Base-by-base conservation (phyloP, 2,329 filamentous ascomycete species). In the Xylariaceae sp. region DNA sequence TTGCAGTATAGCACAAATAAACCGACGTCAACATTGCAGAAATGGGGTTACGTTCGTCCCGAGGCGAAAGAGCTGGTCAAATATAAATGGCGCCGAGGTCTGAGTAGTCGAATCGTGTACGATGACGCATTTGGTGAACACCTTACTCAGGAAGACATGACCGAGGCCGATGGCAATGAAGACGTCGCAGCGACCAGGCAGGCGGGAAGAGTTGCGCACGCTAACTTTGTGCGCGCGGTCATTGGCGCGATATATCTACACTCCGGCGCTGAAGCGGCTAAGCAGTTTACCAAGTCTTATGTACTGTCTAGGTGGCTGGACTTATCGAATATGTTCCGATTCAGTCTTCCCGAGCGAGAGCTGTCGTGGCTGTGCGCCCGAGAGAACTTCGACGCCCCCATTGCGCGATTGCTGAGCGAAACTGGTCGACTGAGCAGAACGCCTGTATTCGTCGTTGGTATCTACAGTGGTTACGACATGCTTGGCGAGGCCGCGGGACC, bases 381-480 rank as follows among this genome's bases (percentile, higher is more conserved):
- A 57, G 94, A 99, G 75, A 86, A 88, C 60, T 97, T 97, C 72
- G 89, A 95, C 64, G 71, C 83, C 6, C 94, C 94, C 0, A 81
- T 96, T 30, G 94, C 94, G 12, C 84, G 91, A 54, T 81, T 99
- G 51, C 80, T 96, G 64, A 89, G 86, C 65, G 94, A 99, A 76
- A 97, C 94, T 3, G 94, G 94, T 69, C 84, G 94, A 55, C 72
- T 81, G 63, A 94, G 88, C 65, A 83, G 88, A 70, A 88, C 88
- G 56, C 92, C 94, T 12, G 94, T 99, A 12, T 97, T 87, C 67
- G 85, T 96, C 32, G 91, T 99, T 11, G 94, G 92, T 55, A 91
- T 99, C 58, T 99, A 88, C 76, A 95, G 88, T 62, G 94, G 92
- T 50, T 78, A 80, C 57, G 91, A 99, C 70, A 92, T 94, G 79